A percentile compares a stretch with the other conserved stretches of the same genome.
These are phyloP conservation scores for Phaeoacremonium minimum DNA, from an alignment of 2,329 filamentous ascomycete species.

Conservation along the genomic window DNA sequence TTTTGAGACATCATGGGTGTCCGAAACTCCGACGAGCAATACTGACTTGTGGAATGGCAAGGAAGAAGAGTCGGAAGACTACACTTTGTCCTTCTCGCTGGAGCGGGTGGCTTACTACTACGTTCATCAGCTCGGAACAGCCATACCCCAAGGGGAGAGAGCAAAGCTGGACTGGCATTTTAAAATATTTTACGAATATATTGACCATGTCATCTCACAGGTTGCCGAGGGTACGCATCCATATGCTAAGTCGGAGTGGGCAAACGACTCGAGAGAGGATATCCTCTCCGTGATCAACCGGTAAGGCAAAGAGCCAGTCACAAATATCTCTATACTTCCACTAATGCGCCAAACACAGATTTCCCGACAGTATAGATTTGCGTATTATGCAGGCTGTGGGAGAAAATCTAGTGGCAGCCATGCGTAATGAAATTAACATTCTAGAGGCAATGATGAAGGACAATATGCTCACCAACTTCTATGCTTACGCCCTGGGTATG, in stretches of 20 bases:
- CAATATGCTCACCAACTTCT: constrained; percentile 21
- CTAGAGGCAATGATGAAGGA: constrained; percentile 25
- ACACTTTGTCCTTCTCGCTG: constrained; percentile 1
- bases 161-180: constrained; percentile 11
- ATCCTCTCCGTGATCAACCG: too few relatives aligned
- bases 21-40: constrained; percentile 2
- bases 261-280: constrained; percentile 6
- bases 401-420: constrained; percentile 20
- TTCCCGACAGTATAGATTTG: constrained; percentile 11
- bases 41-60: neutral
- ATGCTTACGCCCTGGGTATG: constrained; percentile 10
- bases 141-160: constrained; percentile 15
- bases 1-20: constrained; percentile 5
- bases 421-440: constrained; percentile 23
- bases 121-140: constrained; percentile 11
- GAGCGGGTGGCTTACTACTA: constrained; percentile 19
- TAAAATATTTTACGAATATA: constrained; percentile 11
- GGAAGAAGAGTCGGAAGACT: constrained; percentile 2
- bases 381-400: constrained; percentile 19
- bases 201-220: constrained; percentile 9
- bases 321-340: too few relatives aligned
- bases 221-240: constrained; percentile 12
- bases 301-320: too few relatives aligned
- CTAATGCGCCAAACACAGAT: too few relatives aligned
- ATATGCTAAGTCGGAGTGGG: constrained; percentile 7